These are phyloP conservation scores for Micractinium conductrix DNA, from an alignment of 139 green algal species.

Conservation along the genomic window DNA sequence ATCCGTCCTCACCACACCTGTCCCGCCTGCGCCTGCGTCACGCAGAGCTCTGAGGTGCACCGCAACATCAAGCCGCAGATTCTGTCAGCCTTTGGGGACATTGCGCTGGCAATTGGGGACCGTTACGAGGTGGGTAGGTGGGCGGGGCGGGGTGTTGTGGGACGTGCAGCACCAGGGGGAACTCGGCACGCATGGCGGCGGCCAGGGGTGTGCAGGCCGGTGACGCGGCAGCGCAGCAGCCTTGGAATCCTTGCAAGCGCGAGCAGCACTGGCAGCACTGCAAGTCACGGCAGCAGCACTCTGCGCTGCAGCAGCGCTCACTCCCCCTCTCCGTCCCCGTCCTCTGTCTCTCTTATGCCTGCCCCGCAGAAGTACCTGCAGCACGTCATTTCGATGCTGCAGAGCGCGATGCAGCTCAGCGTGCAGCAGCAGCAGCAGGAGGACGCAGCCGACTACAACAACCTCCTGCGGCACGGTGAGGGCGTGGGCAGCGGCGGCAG, in stretches of 20 bases:
- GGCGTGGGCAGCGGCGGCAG: background rate
- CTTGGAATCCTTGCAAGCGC: too few species aligned
- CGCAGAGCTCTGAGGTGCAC: constrained; percentile 75
- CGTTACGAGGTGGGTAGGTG: constrained; percentile 80
- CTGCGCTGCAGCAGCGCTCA: background rate
- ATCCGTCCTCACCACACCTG: too few species aligned
- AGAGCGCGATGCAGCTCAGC: constrained; percentile 72
- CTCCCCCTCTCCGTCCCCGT: background rate
- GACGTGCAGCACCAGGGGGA: too few species aligned
- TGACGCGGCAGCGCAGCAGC: background rate
- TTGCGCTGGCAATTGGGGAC: constrained; percentile 90
- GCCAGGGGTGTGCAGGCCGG: too few species aligned
- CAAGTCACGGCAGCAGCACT: background rate
- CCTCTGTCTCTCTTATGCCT: background rate
- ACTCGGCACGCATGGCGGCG: too few species aligned
- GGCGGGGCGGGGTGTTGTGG: background rate
- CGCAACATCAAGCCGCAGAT: constrained; percentile 96
- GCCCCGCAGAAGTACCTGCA: constrained; percentile 56
- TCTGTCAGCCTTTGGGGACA: constrained; percentile 92
- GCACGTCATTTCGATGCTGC: constrained; percentile 85
- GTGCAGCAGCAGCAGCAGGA: constrained; percentile 62
- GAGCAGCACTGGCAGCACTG: background rate
- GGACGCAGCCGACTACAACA: constrained; percentile 94
- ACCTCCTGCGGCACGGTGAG: constrained; percentile 76
- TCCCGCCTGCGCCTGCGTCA: too few species aligned